Percentiles rank a stretch among this genome's conserved stretches.
phyloP scores from a whole-genome alignment of 495 filamentous ascomycete species.

The Hyphodiscus hymeniophilus region DNA sequence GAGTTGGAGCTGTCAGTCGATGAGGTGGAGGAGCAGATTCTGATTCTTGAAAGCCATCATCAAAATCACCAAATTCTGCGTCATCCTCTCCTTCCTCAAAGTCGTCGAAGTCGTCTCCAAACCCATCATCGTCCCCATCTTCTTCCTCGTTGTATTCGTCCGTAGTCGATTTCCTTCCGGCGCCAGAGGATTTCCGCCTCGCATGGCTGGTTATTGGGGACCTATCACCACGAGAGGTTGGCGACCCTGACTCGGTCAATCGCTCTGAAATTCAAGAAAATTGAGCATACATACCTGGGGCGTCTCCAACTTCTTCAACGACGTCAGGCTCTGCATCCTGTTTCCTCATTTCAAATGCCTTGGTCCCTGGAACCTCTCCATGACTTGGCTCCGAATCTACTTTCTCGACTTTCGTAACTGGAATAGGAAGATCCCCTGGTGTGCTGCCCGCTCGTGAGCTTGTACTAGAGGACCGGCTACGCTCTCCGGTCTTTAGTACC shows the following conservation, averaged over 20 bases:
- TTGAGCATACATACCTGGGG: constrained; percentile 16
- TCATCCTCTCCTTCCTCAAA: constrained; percentile 77
- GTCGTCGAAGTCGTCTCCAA: constrained; percentile 92
- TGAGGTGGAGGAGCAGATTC: constrained; percentile 36
- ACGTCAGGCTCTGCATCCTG: constrained; percentile 80
- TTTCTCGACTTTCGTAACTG: constrained; percentile 22
- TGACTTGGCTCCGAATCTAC: constrained; percentile 44
- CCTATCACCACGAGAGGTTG: constrained; percentile 33
- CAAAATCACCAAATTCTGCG: constrained; percentile 85
- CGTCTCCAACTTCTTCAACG: constrained; percentile 33
- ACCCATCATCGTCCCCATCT: constrained; percentile 41
- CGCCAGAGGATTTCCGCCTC: constrained; percentile 21
- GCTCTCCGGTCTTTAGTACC: constrained; percentile 15
- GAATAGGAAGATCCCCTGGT: constrained; percentile 52
- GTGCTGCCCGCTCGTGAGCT: constrained; percentile 26
- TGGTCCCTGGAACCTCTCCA: constrained; percentile 82
- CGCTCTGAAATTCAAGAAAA: constrained; percentile 26
- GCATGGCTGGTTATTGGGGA: constrained; percentile 25
- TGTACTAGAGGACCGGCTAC: constrained; percentile 14
- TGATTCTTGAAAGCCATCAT: constrained; percentile 70
- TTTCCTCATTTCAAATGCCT: constrained; percentile 63
- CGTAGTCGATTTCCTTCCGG: constrained; percentile 7
- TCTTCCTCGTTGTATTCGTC: constrained; percentile 29
- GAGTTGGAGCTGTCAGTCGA: constrained; percentile 28
- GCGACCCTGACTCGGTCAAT: constrained; percentile 52